phyloP scores from a whole-genome alignment of 2,329 filamentous ascomycete species.

The Penicillium sp. region DNA sequence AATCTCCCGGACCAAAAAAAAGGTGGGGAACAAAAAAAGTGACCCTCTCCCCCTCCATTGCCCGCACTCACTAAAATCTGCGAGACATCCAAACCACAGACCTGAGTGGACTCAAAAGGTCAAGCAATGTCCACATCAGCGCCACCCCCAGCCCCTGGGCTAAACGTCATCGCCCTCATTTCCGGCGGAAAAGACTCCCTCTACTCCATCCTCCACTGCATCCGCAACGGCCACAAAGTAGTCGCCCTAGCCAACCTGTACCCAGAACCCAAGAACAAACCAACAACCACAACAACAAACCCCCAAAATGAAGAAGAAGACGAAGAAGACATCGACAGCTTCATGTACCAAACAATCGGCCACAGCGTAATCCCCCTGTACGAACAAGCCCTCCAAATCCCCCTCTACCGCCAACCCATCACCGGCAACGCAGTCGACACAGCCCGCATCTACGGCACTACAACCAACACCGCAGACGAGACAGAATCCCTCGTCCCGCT shows the following conservation, averaged over 20 bases:
- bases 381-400: conserved; percentile 70
- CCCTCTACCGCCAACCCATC: conserved; percentile 78
- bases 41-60: conserved; percentile 1
- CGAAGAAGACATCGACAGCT: conserved; percentile 77
- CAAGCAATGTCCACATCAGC: conserved; percentile 30
- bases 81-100: background rate
- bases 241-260: conserved; percentile 87
- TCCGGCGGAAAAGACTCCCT: conserved; percentile 98
- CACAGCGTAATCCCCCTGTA: conserved; percentile 85
- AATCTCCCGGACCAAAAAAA: background rate
- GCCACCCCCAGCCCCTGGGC: conserved; percentile 24
- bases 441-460: conserved; percentile 64
- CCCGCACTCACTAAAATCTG: conserved; percentile 5
- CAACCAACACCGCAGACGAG: conserved; percentile 59
- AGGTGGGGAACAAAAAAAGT: conserved; percentile 11
- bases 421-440: conserved; percentile 66
- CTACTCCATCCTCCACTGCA: conserved; percentile 86
- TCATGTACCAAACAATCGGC: conserved; percentile 99
- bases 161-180: conserved; percentile 83
- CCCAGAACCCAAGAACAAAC: conserved; percentile 46
- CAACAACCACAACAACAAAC: background rate
- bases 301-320: conserved; percentile 29
- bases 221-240: conserved; percentile 76
- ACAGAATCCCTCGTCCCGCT: conserved; percentile 82
- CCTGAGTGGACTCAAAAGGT: background rate